These are phyloP conservation scores for Polygonum maritimum DNA, from an alignment of 148 eudicot species.

Conservation along the genomic window DNA sequence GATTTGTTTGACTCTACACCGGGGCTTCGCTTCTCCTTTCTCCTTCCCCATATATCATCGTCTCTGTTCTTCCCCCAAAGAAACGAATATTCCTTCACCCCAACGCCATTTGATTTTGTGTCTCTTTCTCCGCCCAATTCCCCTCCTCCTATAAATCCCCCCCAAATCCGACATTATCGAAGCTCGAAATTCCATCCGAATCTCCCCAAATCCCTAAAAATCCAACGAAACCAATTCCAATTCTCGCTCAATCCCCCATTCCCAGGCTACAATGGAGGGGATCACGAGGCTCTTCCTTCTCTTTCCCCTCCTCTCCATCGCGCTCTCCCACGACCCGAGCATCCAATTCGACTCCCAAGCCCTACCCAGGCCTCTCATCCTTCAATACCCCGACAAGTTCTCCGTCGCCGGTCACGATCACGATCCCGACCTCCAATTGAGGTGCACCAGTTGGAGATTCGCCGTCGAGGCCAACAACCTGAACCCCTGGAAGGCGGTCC, in stretches of 20 bases:
- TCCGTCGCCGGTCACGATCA: slow-evolving; percentile 20
- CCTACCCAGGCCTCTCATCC: slow-evolving; percentile 34
- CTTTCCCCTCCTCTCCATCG: slow-evolving; percentile 17
- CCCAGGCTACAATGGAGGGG: slow-evolving; percentile 6
- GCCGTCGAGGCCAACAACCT: slow-evolving; percentile 73
- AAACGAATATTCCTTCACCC: not conserved
- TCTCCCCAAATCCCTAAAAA: not conserved
- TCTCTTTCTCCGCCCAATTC: not conserved
- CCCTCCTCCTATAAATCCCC: not conserved
- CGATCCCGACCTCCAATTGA: slow-evolving; percentile 27
- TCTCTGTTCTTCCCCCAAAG: not conserved
- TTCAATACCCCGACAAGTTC: slow-evolving; percentile 33
- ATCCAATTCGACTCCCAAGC: not conserved
- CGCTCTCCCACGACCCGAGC: slow-evolving; percentile 20
- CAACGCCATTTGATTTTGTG: not conserved
- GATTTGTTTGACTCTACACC: not conserved
- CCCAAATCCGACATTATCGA: not conserved
- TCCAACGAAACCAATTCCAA: not conserved
- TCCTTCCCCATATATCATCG: not conserved
- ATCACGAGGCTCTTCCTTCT: slow-evolving; percentile 15
- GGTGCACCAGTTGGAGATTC: slow-evolving; percentile 82
- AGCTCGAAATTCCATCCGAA: not conserved
- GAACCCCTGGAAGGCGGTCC: slow-evolving; percentile 75
- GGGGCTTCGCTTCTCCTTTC: not conserved
- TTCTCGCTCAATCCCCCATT: not conserved